Conservation (phyloP, 2,329 filamentous ascomycete genomes). For the Aspergillus quadrilineatus region DNA sequence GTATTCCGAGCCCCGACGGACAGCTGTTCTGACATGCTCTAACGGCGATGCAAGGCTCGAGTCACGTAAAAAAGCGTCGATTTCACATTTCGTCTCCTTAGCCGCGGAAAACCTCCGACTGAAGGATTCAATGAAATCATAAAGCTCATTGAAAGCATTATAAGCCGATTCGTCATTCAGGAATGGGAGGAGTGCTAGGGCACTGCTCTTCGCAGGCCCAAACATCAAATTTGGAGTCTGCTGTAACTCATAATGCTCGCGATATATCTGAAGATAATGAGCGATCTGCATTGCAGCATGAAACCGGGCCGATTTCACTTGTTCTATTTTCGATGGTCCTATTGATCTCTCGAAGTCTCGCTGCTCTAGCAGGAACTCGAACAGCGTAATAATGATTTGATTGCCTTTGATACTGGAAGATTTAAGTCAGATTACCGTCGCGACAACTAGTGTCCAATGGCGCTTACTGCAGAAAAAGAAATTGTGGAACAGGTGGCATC, state of each 20-base stretch:
- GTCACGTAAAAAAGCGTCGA: conserved; percentile 19
- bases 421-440: conserved; percentile 12
- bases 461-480: conserved; percentile 32
- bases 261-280: conserved; percentile 28
- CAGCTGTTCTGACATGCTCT: conserved; percentile 25
- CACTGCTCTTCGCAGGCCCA: conserved; percentile 24
- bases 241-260: conserved; percentile 29
- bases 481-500: conserved; percentile 26
- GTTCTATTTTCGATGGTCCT: conserved; percentile 12
- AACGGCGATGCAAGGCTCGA: conserved; percentile 21
- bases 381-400: conserved; percentile 27
- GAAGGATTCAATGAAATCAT: conserved; percentile 26
- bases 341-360: conserved; percentile 11
- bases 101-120: conserved; percentile 26
- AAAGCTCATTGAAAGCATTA: conserved; percentile 30
- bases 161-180: conserved; percentile 24
- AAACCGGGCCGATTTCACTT: conserved; percentile 20
- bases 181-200: conserved; percentile 22
- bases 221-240: conserved; percentile 31
- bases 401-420: conserved; percentile 30
- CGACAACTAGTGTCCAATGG: neutral
- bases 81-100: conserved; percentile 23
- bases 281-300: conserved; percentile 27
- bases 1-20: conserved; percentile 17
- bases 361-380: conserved; percentile 25